Base-by-base conservation (phyloP, 1,284 basidiomycete genomes). In the Pyrrhoderma noxium region DNA sequence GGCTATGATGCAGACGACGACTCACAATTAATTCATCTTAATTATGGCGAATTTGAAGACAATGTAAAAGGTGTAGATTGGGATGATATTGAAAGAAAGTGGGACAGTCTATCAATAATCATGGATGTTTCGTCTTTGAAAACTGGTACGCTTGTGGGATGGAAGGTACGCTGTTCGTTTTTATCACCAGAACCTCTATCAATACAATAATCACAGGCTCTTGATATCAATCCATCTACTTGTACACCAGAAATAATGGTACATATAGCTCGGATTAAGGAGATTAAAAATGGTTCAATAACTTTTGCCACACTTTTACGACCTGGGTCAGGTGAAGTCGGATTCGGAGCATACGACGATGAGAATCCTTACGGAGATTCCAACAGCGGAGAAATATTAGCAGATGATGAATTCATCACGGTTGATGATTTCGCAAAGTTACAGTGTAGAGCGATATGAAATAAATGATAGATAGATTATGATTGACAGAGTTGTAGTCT, bases 221-320 rank as follows among this genome's bases (percentile, higher is more conserved):
- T 82, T 2, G 75, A 67, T 1, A 69, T 82, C 42, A 75, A 81
- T 58, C 75, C 73, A 8, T 58, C 61, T 3, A 79, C 77, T 3
- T 72, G 74, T 47, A 71, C 76, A 0, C 79, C 79, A 0, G 78
- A 80, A 57, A 63, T 71, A 46, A 59, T 79, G 38, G 64, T 79
- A 16, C 66, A 66, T 23, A 56, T 76, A 14, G 77, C 70, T 0
- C 63, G 64, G 3, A 61, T 79, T 5, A 49, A 45, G 37, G 31
- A 31, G n/a, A 45, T 42, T 18, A 16, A 40, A 2, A n/a, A 22
- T 34, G 45, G 23, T 8, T 44, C 19, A 13, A 34, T 49, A 13
- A 18, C 27, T 9, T 3, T 56, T 14, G 19, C 43, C 16, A 16
- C 23, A 3, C 16, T 55, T 3, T 37, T n/a, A 27, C 35, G 54